These are phyloP conservation scores for Sideroxylon spinosum DNA, from an alignment of 179 eudicot species.

Conservation along the genomic window DNA sequence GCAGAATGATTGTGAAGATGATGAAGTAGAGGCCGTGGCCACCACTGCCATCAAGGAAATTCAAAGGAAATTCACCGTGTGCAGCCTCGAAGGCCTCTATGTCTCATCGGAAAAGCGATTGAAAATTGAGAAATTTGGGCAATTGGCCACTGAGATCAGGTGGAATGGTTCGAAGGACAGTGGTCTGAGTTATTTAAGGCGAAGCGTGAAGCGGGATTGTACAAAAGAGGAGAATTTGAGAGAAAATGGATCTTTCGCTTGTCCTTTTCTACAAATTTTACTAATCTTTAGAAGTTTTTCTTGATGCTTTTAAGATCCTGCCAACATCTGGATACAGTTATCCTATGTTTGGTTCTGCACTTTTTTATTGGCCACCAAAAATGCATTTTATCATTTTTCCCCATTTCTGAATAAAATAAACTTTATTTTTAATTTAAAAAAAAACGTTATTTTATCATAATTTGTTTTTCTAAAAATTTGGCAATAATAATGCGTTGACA, in stretches of 20 bases:
- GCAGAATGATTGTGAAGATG: constrained; percentile 57
- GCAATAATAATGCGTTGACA: no score
- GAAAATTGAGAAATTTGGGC: constrained; percentile 14
- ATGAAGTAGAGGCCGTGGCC: constrained; percentile 84
- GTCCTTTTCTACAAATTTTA: background rate
- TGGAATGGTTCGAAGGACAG: constrained; percentile 58
- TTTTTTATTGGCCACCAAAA: no score
- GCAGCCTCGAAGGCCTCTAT: constrained; percentile 37
- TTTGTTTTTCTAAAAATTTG: no score
- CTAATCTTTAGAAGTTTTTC: background rate
- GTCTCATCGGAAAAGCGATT: background rate
- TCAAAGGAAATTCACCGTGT: constrained; percentile 44
- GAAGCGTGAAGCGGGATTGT: constrained; percentile 32
- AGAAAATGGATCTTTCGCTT: background rate
- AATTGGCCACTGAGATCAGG: constrained; percentile 54
- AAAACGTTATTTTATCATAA: no score
- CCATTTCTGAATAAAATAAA: no score
- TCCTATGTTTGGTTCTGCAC: no score
- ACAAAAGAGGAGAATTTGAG: constrained; percentile 27
- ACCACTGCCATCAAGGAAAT: constrained; percentile 37
- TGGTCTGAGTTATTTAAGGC: constrained; percentile 26
- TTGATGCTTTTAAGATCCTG: no score
- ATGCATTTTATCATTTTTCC: no score
- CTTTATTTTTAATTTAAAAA: no score
- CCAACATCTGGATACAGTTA: no score